These are phyloP conservation scores for Epichloe gansuensis DNA, from an alignment of 2,329 filamentous ascomycete species.

Conservation along the genomic window DNA sequence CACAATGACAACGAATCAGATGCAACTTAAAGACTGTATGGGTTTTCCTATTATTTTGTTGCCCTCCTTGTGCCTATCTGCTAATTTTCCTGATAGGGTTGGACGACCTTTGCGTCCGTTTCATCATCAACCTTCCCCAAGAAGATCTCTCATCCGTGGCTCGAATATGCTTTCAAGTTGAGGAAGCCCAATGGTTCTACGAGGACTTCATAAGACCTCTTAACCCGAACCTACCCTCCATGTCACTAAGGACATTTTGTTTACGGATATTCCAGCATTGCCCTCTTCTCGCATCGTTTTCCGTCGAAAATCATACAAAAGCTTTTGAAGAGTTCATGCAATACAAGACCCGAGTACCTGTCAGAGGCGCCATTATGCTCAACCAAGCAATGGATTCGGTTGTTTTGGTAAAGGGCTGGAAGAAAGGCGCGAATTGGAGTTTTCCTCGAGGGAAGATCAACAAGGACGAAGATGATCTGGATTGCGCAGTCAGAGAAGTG, in stretches of 20 bases:
- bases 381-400: conserved; percentile 91
- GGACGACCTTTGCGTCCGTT: conserved; percentile 94
- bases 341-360: conserved; percentile 91
- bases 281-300: conserved; percentile 72
- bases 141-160: conserved; percentile 83
- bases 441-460: conserved; percentile 97
- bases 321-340: conserved; percentile 86
- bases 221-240: conserved; percentile 71
- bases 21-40: conserved; percentile 83
- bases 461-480: conserved; percentile 86
- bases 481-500: conserved; percentile 87
- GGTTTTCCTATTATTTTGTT: conserved; percentile 7
- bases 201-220: conserved; percentile 95
- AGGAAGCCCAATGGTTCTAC: conserved; percentile 99
- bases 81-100: conserved; percentile 49
- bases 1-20: conserved; percentile 64
- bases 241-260: conserved; percentile 75
- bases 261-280: conserved; percentile 89
- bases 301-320: conserved; percentile 60
- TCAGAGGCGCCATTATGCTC: conserved; percentile 84
- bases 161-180: conserved; percentile 95
- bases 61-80: conserved; percentile 2
- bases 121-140: conserved; percentile 90
- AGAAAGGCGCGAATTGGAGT: conserved; percentile 91
- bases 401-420: conserved; percentile 93